Percentiles rank a stretch among this genome's conserved stretches.
Conservation (phyloP, 129 eudicot genomes). For the Saposhnikovia divaricata region DNA sequence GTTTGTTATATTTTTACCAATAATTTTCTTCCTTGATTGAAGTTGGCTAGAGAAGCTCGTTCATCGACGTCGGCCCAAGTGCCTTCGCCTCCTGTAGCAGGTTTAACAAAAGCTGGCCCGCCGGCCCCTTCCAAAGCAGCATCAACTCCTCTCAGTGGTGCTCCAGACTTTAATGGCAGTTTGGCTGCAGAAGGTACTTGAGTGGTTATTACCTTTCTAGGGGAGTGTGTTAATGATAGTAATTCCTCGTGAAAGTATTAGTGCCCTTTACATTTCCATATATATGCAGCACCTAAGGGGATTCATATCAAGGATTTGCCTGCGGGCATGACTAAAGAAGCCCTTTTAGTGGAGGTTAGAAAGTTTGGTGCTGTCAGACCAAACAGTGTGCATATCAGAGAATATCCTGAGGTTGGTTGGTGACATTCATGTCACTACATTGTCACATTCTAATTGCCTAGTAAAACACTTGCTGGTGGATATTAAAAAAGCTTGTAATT, state of each 20-base stretch:
- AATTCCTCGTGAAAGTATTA: not conserved
- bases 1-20: not conserved
- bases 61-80: not conserved
- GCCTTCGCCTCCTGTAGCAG: not conserved
- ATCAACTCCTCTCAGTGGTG: not conserved
- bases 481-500: not conserved
- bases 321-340: not conserved
- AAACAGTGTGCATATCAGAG: not conserved
- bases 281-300: not conserved
- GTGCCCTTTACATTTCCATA: not conserved
- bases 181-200: not conserved
- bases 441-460: not conserved
- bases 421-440: not conserved
- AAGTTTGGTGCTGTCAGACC: conserved; percentile 8
- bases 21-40: not conserved
- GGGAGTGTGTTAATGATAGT: not conserved
- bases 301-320: conserved; percentile 1
- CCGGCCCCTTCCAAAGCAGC: not conserved
- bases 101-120: not conserved
- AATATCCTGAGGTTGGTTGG: conserved; percentile 7
- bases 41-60: not conserved
- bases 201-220: not conserved
- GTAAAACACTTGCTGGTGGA: too few species aligned
- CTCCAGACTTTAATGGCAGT: not conserved
- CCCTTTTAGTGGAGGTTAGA: not conserved